Evolutionary conservation across 345 rosid genomes (phyloP), one percentile per base, ranked within the genome.

Genomic region (Pugionium dolabratum): DNA sequence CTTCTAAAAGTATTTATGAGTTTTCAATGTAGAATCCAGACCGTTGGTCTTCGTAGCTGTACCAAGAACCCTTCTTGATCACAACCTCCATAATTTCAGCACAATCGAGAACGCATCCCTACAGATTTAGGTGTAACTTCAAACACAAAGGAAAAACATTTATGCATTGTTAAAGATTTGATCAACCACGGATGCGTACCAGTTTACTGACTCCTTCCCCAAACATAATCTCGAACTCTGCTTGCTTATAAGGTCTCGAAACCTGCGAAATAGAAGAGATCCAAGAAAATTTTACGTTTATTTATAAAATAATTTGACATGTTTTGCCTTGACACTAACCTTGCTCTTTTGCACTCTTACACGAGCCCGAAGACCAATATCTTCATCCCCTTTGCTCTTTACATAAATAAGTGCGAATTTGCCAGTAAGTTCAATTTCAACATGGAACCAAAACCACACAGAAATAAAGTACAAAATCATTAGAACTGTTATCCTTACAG

Each of bases 331-430:
- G 1, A 71, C 28, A 63, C 67, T 66, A 60, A 93, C 98, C 97
- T 93, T 93, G 71, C 98, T 93, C 83, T 93, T 93, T 74, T 87
- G 97, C 64, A 93, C 96, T 77, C 97, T 89, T 31, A 87, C 93
- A 66, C 96, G 98, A 70, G 89, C 97, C 5, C 93, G 87, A 44
- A 93, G 68, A 59, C 98, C 97, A 44, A 89, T 75, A 55, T 93
- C 97, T 73, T 93, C 98, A 75, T 93, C 97, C 45, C 96, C 98
- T 83, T 92, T 90, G 66, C 65, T 82, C 95, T 87, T 66, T 41
- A 54, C 6, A 29, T 2, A 45, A 25, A 76, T 26, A 63, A 18
- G 6, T 27, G 9, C 2, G 5, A 9, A 32, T 56, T 59, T 25
- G 5, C n/a, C 64, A 39, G 41, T 11, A 48, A 59, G 43, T 34